phyloP scores from a whole-genome alignment of 2,329 filamentous ascomycete genomes.

The Pseudomassariella vexata region DNA sequence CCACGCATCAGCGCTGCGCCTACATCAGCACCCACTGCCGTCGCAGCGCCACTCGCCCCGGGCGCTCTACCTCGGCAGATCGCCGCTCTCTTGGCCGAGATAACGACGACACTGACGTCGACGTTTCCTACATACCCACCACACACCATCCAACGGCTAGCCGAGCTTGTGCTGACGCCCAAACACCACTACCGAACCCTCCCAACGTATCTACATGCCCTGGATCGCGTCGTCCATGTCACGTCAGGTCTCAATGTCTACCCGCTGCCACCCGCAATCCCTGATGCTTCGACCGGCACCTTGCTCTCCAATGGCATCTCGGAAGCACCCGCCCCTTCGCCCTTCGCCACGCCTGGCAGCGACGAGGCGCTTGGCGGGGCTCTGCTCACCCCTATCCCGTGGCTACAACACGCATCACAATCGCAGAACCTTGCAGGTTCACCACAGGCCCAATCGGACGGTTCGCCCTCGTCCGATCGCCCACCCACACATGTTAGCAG shows the following conservation, averaged over 20 bases:
- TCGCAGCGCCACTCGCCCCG: slow-evolving; percentile 24
- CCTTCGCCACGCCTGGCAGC: slow-evolving; percentile 55
- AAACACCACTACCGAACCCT: slow-evolving; percentile 75
- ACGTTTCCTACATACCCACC: slow-evolving; percentile 73
- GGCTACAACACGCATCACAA: slow-evolving; percentile 48
- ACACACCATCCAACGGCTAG: slow-evolving; percentile 86
- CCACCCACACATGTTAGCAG: too few species aligned
- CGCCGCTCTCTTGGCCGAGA: slow-evolving; percentile 53
- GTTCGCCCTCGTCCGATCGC: slow-evolving; percentile 8
- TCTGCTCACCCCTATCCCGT: slow-evolving; percentile 87
- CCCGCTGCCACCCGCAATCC: slow-evolving; percentile 67
- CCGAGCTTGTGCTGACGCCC: slow-evolving; percentile 77
- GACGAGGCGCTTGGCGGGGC: slow-evolving; percentile 90
- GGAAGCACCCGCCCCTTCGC: slow-evolving; percentile 33
- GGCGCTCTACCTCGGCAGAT: slow-evolving; percentile 59
- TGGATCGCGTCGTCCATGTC: slow-evolving; percentile 86
- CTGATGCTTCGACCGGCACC: slow-evolving; percentile 49
- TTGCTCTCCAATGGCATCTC: slow-evolving; percentile 56
- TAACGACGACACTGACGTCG: slow-evolving; percentile 53
- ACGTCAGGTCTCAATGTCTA: slow-evolving; percentile 77
- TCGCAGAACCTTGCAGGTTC: slow-evolving; percentile 16
- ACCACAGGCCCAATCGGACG: slow-evolving; percentile 13
- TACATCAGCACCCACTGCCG: slow-evolving; percentile 28
- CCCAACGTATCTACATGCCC: slow-evolving; percentile 79
- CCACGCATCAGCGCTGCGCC: slow-evolving; percentile 24